These are phyloP conservation scores for Ceriops tagal DNA, from an alignment of 345 rosid species.

Conservation along the genomic window DNA sequence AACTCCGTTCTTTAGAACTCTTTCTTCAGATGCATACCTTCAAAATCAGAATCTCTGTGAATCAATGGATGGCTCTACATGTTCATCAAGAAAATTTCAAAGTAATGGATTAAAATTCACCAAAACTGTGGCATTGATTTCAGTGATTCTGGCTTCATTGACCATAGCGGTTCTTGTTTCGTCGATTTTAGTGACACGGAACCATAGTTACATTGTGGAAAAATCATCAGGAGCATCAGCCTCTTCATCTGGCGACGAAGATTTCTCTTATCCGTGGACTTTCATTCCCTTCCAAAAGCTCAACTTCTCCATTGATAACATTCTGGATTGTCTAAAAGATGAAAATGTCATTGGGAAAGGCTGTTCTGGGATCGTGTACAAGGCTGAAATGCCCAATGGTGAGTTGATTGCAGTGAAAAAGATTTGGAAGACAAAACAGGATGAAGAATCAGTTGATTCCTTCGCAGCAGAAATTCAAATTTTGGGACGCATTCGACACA, in stretches of 20 bases:
- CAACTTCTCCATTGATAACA: conserved; percentile 63
- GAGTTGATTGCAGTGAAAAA: conserved; percentile 80
- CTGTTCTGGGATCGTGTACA: conserved; percentile 85
- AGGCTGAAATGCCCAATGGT: conserved; percentile 72
- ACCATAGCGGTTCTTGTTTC: conserved; percentile 53
- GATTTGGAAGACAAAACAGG: conserved; percentile 69
- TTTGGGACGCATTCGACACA: conserved; percentile 77
- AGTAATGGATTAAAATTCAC: conserved; percentile 56
- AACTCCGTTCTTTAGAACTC: conserved; percentile 74
- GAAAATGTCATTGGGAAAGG: conserved; percentile 94
- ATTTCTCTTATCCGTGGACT: conserved; percentile 91
- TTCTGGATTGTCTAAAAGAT: conserved; percentile 64
- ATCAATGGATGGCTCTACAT: conserved; percentile 64
- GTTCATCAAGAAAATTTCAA: conserved; percentile 48
- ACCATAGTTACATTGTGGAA: conserved; percentile 48
- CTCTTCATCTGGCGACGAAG: conserved; percentile 51
- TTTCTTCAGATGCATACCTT: conserved; percentile 56
- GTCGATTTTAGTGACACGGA: conserved; percentile 57
- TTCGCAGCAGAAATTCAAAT: conserved; percentile 91
- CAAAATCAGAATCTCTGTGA: conserved; percentile 60
- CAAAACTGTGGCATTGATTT: conserved; percentile 61
- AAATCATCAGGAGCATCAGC: conserved; percentile 45
- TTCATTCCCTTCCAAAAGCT: conserved; percentile 91
- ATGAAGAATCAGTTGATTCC: conserved; percentile 61
- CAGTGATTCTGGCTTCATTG: conserved; percentile 55